Conservation (phyloP, 2,329 filamentous ascomycete species). For the Colletotrichum sp. region DNA sequence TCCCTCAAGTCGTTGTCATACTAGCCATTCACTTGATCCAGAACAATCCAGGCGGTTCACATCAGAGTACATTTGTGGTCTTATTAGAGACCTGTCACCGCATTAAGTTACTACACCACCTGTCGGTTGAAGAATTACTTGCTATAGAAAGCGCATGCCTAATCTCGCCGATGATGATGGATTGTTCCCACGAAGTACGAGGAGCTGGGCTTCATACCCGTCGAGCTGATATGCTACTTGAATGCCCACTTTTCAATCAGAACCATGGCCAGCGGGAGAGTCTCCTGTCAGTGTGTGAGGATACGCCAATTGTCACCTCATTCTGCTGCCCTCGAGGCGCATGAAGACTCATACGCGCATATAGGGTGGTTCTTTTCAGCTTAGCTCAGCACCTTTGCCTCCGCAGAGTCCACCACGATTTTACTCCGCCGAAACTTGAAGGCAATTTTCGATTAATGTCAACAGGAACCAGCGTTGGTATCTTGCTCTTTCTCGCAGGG, state of each 20-base stretch:
- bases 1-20: background rate
- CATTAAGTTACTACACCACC: background rate
- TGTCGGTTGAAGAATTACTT: background rate
- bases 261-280: background rate
- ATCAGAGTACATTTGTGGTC: background rate
- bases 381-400: background rate
- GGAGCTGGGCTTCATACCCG: background rate
- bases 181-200: background rate
- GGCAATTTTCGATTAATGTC: background rate
- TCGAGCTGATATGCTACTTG: background rate
- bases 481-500: background rate
- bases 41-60: background rate
- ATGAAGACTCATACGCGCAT: background rate
- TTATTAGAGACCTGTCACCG: background rate
- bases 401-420: background rate
- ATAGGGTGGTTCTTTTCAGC: background rate
- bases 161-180: background rate
- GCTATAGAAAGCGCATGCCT: background rate
- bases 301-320: background rate
- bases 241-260: background rate
- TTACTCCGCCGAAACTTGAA: background rate
- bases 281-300: background rate
- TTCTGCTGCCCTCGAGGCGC: background rate
- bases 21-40: background rate
- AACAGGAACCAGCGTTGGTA: background rate